Percentiles rank a stretch among this genome's conserved stretches.
Evolutionary conservation across 768 basidiomycete species (phyloP).

Genomic region (Pulveroboletus ravenelii): DNA sequence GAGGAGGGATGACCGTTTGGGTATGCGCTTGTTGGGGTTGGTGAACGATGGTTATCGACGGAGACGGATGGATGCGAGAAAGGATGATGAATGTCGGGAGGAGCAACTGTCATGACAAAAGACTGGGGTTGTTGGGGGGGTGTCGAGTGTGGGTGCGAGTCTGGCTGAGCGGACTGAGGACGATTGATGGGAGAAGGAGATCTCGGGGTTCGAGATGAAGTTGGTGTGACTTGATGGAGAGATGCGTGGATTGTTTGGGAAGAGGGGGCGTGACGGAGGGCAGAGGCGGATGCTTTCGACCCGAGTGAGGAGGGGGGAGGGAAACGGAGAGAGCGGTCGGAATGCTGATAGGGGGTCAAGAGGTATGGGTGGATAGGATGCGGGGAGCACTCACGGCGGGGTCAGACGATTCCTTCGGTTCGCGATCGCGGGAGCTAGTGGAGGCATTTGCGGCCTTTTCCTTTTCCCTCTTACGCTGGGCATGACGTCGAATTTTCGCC

Average conservation of each 20-base stretch:
- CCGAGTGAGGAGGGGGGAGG: constrained; percentile 15
- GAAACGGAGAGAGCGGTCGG: constrained; percentile 3
- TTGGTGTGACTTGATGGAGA: constrained; percentile 2
- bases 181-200: constrained; percentile 15
- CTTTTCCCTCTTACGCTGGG: constrained; percentile 78
- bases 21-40: not conserved
- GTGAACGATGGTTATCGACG: not conserved
- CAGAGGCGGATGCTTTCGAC: constrained; percentile 18
- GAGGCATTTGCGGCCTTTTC: constrained; percentile 38
- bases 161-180: not conserved
- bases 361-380: not conserved
- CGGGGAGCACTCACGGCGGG: constrained; percentile 36
- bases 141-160: constrained; percentile 7
- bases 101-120: constrained; percentile 41
- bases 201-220: constrained; percentile 4
- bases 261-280: constrained; percentile 26
- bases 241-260: constrained; percentile 16
- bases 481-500: constrained; percentile 84
- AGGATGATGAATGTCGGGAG: constrained; percentile 27
- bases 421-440: constrained; percentile 25
- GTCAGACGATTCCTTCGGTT: constrained; percentile 31
- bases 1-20: not conserved
- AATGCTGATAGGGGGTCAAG: constrained; percentile 6
- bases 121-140: constrained; percentile 32
- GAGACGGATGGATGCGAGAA: constrained; percentile 5